Conservation (phyloP, 306 rosid species). For the Cucumis cinereus region DNA sequence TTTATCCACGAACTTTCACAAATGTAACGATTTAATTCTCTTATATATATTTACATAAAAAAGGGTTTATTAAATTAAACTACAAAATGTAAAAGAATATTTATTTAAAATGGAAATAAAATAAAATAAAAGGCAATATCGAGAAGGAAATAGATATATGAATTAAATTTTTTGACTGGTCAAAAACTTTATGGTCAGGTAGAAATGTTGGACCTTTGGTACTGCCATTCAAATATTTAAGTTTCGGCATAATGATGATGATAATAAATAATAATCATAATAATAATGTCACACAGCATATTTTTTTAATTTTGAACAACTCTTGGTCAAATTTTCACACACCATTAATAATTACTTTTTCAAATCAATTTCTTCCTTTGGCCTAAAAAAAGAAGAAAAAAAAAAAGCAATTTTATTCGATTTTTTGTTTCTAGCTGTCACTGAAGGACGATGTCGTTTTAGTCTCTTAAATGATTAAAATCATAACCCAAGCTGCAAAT, state of each 20-base stretch:
- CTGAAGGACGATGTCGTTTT: not conserved
- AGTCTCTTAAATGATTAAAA: not conserved
- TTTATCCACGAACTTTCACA: fast-evolving
- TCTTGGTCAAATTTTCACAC: constrained; percentile 4
- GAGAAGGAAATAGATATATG: not conserved
- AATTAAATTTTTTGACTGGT: not conserved
- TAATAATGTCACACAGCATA: not conserved
- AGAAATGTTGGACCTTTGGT: constrained; percentile 4
- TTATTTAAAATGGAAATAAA: not conserved
- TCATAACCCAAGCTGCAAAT: not conserved
- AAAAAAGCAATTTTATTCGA: no score
- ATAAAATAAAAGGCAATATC: not conserved
- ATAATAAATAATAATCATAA: not conserved
- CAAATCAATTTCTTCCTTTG: not conserved
- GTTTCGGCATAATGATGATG: not conserved
- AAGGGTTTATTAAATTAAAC: not conserved
- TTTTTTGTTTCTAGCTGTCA: not conserved
- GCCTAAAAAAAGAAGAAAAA: no score
- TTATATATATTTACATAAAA: no score
- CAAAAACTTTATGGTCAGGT: constrained; percentile 1
- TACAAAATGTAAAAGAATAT: not conserved
- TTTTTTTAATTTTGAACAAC: not conserved
- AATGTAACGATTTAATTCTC: no score
- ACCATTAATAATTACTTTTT: not conserved
- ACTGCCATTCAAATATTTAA: not conserved